Evolutionary conservation across 202 grass and related monocot species (phyloP).

Genomic region (Zoysia matrella): DNA sequence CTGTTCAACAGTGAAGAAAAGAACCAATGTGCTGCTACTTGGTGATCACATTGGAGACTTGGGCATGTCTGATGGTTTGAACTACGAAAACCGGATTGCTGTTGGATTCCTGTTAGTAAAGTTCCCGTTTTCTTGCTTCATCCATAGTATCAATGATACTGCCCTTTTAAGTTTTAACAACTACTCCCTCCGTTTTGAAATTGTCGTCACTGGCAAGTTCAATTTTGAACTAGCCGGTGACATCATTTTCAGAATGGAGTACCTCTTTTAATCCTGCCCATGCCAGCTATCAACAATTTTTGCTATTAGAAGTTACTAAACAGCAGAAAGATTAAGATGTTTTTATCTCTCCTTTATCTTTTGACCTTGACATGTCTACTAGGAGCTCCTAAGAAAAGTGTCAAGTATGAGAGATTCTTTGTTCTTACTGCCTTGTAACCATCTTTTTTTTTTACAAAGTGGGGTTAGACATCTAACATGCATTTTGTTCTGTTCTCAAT

Average conservation of each 20-base stretch:
- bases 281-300: constrained; percentile 3
- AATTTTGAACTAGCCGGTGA: too few relatives aligned
- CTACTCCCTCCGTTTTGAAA: too few relatives aligned
- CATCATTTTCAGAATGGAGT: neutral
- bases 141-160: neutral
- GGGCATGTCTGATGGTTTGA: constrained; percentile 96
- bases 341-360: neutral
- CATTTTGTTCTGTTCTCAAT: neutral
- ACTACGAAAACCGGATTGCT: constrained; percentile 85
- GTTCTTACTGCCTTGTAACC: neutral
- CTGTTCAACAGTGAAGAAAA: constrained; percentile 68
- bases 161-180: neutral
- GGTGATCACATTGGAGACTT: constrained; percentile 93
- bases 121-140: constrained; percentile 13
- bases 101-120: constrained; percentile 88
- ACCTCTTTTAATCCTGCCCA: neutral
- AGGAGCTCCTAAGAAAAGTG: neutral
- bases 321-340: neutral
- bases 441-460: constrained; percentile 7
- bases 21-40: constrained; percentile 84
- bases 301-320: constrained; percentile 1
- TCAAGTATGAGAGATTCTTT: neutral
- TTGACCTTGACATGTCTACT: constrained; percentile 5
- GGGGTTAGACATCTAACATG: neutral
- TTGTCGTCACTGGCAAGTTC: too few relatives aligned